Evolutionary conservation across 148 eudicot genomes (phyloP).

Genomic region (Euryodendron excelsum): DNA sequence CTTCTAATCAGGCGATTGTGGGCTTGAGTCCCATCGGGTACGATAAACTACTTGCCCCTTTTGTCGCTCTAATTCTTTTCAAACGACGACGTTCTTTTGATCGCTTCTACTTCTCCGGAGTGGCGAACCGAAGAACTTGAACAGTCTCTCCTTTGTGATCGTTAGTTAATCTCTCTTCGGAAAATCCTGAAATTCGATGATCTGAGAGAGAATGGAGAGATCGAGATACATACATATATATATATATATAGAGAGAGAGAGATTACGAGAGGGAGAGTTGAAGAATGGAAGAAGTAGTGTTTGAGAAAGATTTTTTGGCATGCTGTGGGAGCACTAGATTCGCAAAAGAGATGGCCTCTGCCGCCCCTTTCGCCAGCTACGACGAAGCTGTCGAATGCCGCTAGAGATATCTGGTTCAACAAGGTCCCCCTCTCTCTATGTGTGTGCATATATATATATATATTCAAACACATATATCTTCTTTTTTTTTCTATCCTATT

Average conservation of each 20-base stretch:
- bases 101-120: background rate
- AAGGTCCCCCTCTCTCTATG: slow-evolving; percentile 36
- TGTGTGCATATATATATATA: background rate
- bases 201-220: background rate
- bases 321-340: slow-evolving; percentile 82
- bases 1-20: slow-evolving; percentile 85
- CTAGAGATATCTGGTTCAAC: slow-evolving; percentile 81
- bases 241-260: background rate
- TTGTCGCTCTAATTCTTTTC: too few species aligned
- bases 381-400: slow-evolving; percentile 50
- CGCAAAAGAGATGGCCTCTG: slow-evolving; percentile 58
- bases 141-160: background rate
- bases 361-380: slow-evolving; percentile 52
- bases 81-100: background rate
- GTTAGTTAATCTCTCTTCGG: background rate
- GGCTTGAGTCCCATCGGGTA: too few species aligned
- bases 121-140: background rate
- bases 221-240: too few species aligned
- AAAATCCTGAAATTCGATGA: background rate
- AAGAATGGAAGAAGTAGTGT: slow-evolving; percentile 15
- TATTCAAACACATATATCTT: background rate
- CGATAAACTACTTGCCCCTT: too few species aligned
- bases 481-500: background rate
- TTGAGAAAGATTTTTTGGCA: slow-evolving; percentile 52
- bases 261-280: background rate